phyloP scores from a whole-genome alignment of 306 rosid species.

The Gastrolobium bilobum region DNA sequence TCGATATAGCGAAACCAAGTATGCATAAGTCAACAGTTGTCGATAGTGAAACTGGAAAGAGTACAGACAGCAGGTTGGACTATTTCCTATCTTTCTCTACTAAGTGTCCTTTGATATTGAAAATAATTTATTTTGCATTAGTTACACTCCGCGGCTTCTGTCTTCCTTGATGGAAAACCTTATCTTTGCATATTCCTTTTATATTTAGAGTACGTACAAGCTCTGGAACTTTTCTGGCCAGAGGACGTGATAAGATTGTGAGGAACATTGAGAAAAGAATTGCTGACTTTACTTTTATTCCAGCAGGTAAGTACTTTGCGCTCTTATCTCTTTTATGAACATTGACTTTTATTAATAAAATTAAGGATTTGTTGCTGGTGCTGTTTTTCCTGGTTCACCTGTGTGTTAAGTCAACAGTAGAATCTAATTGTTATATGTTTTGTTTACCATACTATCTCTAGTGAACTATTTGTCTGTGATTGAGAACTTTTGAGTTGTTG shows the following conservation, averaged over 20 bases:
- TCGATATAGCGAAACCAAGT: conserved; percentile 77
- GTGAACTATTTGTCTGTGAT: neutral
- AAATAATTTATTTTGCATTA: conserved; percentile 25
- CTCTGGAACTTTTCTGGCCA: conserved; percentile 88
- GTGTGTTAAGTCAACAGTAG: neutral
- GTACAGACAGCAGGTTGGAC: conserved; percentile 93
- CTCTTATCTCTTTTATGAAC: conserved; percentile 36
- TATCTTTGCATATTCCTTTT: neutral
- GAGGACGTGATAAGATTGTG: conserved; percentile 91
- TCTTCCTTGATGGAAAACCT: neutral
- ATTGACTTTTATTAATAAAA: conserved; percentile 24
- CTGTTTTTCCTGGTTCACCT: conserved; percentile 5
- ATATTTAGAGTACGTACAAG: conserved; percentile 89
- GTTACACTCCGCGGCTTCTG: neutral
- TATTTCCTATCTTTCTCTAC: conserved; percentile 33
- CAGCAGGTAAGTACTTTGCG: conserved; percentile 70
- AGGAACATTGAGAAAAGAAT: conserved; percentile 85
- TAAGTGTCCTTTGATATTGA: conserved; percentile 34
- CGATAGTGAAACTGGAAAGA: conserved; percentile 92
- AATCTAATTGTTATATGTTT: conserved; percentile 4
- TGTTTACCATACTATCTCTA: neutral
- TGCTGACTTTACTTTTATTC: conserved; percentile 90
- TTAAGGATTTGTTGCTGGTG: conserved; percentile 5
- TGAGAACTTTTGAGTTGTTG: conserved; percentile 29
- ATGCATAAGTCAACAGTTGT: conserved; percentile 94